Base-by-base conservation (phyloP, 2,329 filamentous ascomycete species). In the Fusarium robinianum region DNA sequence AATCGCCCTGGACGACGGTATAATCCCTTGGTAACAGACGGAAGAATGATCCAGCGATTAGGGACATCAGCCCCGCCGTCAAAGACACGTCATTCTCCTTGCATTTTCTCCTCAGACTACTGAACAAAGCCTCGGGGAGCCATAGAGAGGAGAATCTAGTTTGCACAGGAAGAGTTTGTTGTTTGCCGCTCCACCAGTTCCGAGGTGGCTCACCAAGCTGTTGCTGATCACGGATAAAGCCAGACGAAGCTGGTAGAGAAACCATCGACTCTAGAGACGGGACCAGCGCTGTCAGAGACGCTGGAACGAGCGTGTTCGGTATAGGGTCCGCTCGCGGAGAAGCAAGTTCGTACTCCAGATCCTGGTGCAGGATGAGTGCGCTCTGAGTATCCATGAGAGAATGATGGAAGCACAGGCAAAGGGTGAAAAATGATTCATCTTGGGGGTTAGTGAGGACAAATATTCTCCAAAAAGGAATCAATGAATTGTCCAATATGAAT, bases 1-100 rank as follows among this genome's bases (percentile, higher is more conserved):
- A 49, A 33, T 49, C 46, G 21, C 46, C 42, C 33, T 35, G 44
- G 9, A 46, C 8, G 4, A 15, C 5, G 10, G 19, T 42, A 11
- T 46, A 46, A 6, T 46, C n/a, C 3, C 5, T 8, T 4, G 46
- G 37, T 24, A 49, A 30, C 4, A 42, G 10, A 6, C 14, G 15
- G 14, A 46, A 49, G 12, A 42, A 38, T 23, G 33, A 17, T 3
- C 15, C 24, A 4, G 38, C 22, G 6, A 30, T 9, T 12, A 26
- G 4, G 4, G 29, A 8, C 38, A 41, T 41, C 2, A 41, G 5
- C 9, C 23, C 29, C 3, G 38, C 38, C 3, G 29, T 41, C 6
- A 41, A 5, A n/a, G 5, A 21, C 2, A 27, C n/a, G 7, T 19
- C 24, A 1, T 17, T 18, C 10, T 6, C 3, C 30, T 34, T 41